phyloP scores from a whole-genome alignment of 2,329 filamentous ascomycete species.

The Pseudocercospora eumusae region DNA sequence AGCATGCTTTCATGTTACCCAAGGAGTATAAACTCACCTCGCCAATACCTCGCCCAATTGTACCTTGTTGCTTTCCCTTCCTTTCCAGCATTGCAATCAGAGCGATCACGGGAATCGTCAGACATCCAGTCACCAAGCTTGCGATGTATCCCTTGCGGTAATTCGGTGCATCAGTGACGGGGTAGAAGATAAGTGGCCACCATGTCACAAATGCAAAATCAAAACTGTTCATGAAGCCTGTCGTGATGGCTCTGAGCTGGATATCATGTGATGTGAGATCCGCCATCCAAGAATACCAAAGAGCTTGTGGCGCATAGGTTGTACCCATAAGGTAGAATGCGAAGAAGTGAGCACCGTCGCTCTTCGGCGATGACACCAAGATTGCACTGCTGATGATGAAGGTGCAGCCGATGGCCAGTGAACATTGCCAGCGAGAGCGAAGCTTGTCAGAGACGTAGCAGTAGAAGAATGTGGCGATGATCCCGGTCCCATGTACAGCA shows the following conservation, averaged over 20 bases:
- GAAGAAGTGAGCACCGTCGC: slow-evolving; percentile 46
- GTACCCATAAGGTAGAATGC: slow-evolving; percentile 51
- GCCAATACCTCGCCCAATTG: slow-evolving; percentile 13
- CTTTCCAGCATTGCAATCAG: slow-evolving; percentile 20
- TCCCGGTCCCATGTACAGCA: slow-evolving; percentile 46
- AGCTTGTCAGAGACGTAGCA: slow-evolving; percentile 47
- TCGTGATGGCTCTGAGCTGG: slow-evolving; percentile 49
- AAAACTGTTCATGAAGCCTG: slow-evolving; percentile 32
- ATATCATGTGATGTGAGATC: slow-evolving; percentile 46
- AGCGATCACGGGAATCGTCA: slow-evolving; percentile 24
- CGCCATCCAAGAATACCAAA: slow-evolving; percentile 54
- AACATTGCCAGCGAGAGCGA: slow-evolving; percentile 49
- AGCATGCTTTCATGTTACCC: background rate
- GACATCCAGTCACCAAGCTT: slow-evolving; percentile 23
- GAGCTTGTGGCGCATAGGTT: slow-evolving; percentile 49
- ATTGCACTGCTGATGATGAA: slow-evolving; percentile 48
- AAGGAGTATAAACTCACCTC: background rate
- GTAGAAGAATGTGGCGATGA: slow-evolving; percentile 47
- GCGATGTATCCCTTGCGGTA: slow-evolving; percentile 31
- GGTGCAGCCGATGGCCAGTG: slow-evolving; percentile 46
- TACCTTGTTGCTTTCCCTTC: slow-evolving; percentile 11
- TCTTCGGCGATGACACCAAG: slow-evolving; percentile 40
- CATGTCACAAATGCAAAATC: slow-evolving; percentile 28
- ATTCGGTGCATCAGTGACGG: slow-evolving; percentile 30
- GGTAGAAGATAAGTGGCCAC: slow-evolving; percentile 28